phyloP scores from a whole-genome alignment of 2,329 filamentous ascomycete genomes.

The Fusarium temperatum region DNA sequence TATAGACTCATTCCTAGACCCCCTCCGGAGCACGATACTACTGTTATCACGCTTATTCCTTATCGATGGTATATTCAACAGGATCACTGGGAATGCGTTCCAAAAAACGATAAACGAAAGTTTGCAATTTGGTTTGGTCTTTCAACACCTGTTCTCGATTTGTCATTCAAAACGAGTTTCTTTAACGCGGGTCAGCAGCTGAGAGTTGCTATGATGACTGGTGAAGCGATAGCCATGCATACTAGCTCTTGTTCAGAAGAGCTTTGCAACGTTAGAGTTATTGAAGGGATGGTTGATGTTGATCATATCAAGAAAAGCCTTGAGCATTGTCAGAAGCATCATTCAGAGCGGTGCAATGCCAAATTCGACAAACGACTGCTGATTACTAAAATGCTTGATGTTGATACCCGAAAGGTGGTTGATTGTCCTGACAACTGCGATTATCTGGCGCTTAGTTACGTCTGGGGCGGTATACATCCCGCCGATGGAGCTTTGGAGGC shows the following conservation, averaged over 20 bases:
- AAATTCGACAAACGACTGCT: background rate
- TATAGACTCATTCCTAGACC: background rate
- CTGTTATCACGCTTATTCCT: background rate
- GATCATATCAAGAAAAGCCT: background rate
- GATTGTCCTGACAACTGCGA: background rate
- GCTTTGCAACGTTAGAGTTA: background rate
- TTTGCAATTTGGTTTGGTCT: background rate
- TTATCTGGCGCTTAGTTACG: background rate
- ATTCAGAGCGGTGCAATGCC: background rate
- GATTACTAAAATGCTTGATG: background rate
- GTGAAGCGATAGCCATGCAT: background rate
- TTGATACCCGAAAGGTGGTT: rapidly evolving
- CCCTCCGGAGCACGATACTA: background rate
- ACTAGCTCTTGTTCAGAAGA: background rate
- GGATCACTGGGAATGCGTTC: background rate
- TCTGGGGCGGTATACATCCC: background rate
- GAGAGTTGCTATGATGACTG: background rate
- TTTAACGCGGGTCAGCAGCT: background rate
- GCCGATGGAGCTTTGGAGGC: background rate
- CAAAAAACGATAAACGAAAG: background rate
- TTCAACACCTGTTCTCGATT: background rate
- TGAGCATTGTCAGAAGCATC: background rate
- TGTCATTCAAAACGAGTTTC: background rate
- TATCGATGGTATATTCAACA: background rate
- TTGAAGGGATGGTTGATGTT: background rate